A percentile compares a stretch with the other conserved stretches of the same genome.
phyloP scores from a whole-genome alignment of 2,329 filamentous ascomycete genomes.

The Aciculosporium take region DNA sequence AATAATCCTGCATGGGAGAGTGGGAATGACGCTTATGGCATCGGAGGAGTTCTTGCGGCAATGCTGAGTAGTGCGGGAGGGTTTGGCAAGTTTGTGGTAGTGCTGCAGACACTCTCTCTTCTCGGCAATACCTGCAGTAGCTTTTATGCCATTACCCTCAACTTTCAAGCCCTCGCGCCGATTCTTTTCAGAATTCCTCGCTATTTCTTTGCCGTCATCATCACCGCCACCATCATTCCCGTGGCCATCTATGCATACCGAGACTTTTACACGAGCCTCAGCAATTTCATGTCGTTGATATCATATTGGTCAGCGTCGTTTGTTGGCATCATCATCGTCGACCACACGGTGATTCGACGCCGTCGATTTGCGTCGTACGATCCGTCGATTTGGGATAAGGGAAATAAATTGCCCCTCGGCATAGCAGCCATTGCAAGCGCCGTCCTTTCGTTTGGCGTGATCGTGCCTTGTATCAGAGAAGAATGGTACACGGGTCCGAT shows the following conservation, averaged over 20 bases:
- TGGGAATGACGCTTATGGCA: constrained; percentile 36
- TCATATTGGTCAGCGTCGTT: constrained; percentile 45
- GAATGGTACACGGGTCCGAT: constrained; percentile 49
- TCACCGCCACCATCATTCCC: constrained; percentile 45
- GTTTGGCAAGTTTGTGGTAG: constrained; percentile 48
- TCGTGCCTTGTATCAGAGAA: constrained; percentile 46
- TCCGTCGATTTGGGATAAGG: constrained; percentile 32
- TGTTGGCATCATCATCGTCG: constrained; percentile 32
- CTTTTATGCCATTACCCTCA: constrained; percentile 48
- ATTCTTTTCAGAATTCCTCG: constrained; percentile 41
- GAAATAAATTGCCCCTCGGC: constrained; percentile 29
- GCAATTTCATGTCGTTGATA: constrained; percentile 42
- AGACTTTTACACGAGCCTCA: constrained; percentile 42
- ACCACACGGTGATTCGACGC: constrained; percentile 34
- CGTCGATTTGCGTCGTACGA: constrained; percentile 31
- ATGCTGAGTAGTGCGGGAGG: constrained; percentile 44
- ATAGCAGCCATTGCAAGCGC: constrained; percentile 32
- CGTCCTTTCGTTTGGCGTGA: constrained; percentile 31
- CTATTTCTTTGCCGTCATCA: constrained; percentile 40
- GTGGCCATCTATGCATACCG: constrained; percentile 40
- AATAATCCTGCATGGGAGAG: constrained; percentile 39
- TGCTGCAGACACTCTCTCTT: constrained; percentile 41
- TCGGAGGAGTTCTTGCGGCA: constrained; percentile 44
- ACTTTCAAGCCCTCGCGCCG: constrained; percentile 48
- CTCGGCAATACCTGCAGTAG: constrained; percentile 46